Evolutionary conservation across 192 early-diverging fungal genomes (phyloP).

Genomic region (Backusella luteola): DNA sequence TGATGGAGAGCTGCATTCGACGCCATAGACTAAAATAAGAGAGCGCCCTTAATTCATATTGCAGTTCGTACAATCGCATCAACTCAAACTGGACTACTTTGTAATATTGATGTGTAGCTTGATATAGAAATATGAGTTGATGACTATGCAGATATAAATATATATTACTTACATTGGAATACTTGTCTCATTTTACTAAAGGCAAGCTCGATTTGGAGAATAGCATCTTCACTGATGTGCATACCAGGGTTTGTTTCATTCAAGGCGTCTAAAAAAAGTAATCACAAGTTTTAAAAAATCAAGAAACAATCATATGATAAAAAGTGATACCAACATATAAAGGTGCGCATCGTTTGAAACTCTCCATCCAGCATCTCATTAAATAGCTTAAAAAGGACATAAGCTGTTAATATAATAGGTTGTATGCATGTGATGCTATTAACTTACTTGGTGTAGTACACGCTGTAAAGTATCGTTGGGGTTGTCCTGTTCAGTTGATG

Average conservation of each 20-base stretch:
- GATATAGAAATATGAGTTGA: background rate
- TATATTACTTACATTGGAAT: constrained; percentile 31
- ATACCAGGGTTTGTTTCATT: constrained; percentile 43
- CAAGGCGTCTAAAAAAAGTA: constrained; percentile 31
- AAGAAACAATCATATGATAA: background rate
- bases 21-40: constrained; percentile 57
- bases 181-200: constrained; percentile 41
- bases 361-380: constrained; percentile 61
- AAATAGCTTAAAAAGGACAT: constrained; percentile 36
- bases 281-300: background rate
- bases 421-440: background rate
- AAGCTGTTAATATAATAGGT: background rate
- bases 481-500: constrained; percentile 25
- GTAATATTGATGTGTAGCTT: constrained; percentile 60
- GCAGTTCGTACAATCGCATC: constrained; percentile 53
- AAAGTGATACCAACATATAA: constrained; percentile 49
- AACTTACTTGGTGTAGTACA: constrained; percentile 49
- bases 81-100: constrained; percentile 57
- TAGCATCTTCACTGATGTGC: constrained; percentile 44
- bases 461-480: constrained; percentile 52
- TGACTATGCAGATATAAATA: background rate
- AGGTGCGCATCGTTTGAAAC: constrained; percentile 54
- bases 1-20: constrained; percentile 52
- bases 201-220: constrained; percentile 37
- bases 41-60: constrained; percentile 52